Evolutionary conservation across 140 eudicot species (phyloP), one percentile per base, ranked within the genome.

Genomic region (Stevia rebaudiana): DNA sequence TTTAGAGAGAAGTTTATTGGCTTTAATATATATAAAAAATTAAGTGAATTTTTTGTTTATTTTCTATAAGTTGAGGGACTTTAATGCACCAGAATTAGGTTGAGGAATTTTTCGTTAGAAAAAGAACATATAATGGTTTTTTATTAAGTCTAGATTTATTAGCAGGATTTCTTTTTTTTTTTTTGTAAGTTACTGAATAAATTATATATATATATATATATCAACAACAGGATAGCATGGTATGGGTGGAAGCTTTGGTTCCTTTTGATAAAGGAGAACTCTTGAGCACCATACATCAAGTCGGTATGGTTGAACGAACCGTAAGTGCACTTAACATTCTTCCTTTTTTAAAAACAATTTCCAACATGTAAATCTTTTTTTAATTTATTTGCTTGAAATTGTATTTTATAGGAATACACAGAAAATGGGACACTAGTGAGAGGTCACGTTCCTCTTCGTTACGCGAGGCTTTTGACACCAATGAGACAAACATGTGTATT

Each of bases 261-360:
- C 98, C 98, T 42, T 90, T 87, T 65, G 89, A 83, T 73, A 85
- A 85, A 81, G 98, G 98, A 73, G 98, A 91, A 79, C 87, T 91
- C 58, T 81, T 91, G 12, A 91, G 88, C 79, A 91, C 95, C 74
- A 81, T 91, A 59, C 98, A 91, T 81, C 82, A 78, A 69, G 88
- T 91, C 61, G 98, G 98, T 25, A 78, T 91, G 91, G 96, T 91
- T 39, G 95, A 91, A 71, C 64, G 67, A 79, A 82, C 87, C 55
- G 98, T 91, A 52, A 91, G 98, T 78, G 24, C 15, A 25, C 42
- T 41, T n/a, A 50, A 56, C 19, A 7, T 8, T 59, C 36, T 35
- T 6, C 53, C 17, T 12, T 47, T 47, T 12, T 52, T 4, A 3
- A 19, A 24, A 53, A 6, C 23, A 13, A 55, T n/a, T 30, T 30